Conservation (phyloP, 768 basidiomycete genomes). For the Porphyrellus cyaneotinctus region DNA sequence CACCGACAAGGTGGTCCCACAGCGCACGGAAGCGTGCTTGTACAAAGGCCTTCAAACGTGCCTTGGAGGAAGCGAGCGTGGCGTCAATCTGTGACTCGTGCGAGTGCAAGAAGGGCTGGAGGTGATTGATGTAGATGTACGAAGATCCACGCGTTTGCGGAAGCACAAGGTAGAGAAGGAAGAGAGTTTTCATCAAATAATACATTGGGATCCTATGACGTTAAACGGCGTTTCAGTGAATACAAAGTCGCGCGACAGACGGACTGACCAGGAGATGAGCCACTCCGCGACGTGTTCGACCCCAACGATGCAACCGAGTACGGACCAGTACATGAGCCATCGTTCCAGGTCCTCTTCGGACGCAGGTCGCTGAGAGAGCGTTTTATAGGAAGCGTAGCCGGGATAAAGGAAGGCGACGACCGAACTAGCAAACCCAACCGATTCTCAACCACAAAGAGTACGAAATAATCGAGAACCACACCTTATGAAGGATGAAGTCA, state of each 20-base stretch:
- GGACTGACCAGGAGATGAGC: conserved; percentile 75
- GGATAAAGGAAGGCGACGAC: conserved; percentile 82
- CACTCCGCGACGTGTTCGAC: conserved; percentile 85
- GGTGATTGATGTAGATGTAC: conserved; percentile 74
- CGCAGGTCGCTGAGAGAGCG: conserved; percentile 80
- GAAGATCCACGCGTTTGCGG: conserved; percentile 88
- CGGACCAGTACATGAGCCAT: conserved; percentile 99
- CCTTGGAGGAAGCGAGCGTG: conserved; percentile 62
- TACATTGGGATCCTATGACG: conserved; percentile 82
- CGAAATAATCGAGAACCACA: conserved; percentile 26
- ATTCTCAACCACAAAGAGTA: not conserved
- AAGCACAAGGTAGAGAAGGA: conserved; percentile 85
- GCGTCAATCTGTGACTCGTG: conserved; percentile 87
- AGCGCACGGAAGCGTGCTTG: conserved; percentile 58
- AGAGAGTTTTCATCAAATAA: conserved; percentile 71
- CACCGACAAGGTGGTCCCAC: conserved; percentile 60
- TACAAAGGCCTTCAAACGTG: conserved; percentile 55
- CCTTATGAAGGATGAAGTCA: conserved; percentile 41
- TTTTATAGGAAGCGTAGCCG: conserved; percentile 95
- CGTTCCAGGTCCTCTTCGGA: conserved; percentile 82
- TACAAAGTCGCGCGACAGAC: conserved; percentile 6
- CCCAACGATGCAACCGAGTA: conserved; percentile 75
- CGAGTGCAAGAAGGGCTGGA: conserved; percentile 76
- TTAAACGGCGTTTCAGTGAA: conserved; percentile 9
- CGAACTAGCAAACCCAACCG: conserved; percentile 42